Conservation (phyloP, 2,329 filamentous ascomycete genomes). For the Fusarium verrucosum region DNA sequence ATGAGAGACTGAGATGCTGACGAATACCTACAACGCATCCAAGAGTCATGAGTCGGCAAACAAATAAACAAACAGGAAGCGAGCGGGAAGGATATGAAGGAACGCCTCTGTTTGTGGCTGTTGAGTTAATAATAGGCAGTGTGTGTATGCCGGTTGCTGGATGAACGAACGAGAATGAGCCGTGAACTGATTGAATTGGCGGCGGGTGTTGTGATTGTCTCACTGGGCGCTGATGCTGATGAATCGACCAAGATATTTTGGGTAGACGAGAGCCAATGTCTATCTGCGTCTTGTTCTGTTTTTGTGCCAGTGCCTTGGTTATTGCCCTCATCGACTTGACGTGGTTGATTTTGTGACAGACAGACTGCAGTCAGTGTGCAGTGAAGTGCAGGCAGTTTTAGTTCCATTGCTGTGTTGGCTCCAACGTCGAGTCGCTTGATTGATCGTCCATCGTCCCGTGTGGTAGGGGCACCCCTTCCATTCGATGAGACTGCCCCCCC, state of each 20-base stretch:
- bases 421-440: conserved; percentile 38
- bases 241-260: conserved; percentile 26
- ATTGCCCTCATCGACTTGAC: conserved; percentile 33
- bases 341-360: conserved; percentile 26
- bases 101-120: conserved; percentile 27
- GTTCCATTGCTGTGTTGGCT: conserved; percentile 36
- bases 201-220: not conserved
- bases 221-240: conserved; percentile 18
- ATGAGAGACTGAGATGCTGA: conserved; percentile 16
- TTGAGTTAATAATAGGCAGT: conserved; percentile 8
- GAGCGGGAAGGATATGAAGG: conserved; percentile 1
- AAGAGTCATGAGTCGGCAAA: not conserved
- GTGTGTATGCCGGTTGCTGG: conserved; percentile 8
- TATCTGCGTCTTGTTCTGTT: conserved; percentile 30
- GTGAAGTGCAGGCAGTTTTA: no score
- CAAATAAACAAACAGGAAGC: not conserved
- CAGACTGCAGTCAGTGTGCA: conserved; percentile 29
- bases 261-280: conserved; percentile 7
- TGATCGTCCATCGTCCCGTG: conserved; percentile 33
- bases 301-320: conserved; percentile 35
- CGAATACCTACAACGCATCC: conserved; percentile 25
- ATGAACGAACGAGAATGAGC: conserved; percentile 31
- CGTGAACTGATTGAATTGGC: not conserved
- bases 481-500: conserved; percentile 6
- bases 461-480: conserved; percentile 17